Evolutionary conservation across 2,329 filamentous ascomycete species (phyloP).

Genomic region (Pezicula radicicola): DNA sequence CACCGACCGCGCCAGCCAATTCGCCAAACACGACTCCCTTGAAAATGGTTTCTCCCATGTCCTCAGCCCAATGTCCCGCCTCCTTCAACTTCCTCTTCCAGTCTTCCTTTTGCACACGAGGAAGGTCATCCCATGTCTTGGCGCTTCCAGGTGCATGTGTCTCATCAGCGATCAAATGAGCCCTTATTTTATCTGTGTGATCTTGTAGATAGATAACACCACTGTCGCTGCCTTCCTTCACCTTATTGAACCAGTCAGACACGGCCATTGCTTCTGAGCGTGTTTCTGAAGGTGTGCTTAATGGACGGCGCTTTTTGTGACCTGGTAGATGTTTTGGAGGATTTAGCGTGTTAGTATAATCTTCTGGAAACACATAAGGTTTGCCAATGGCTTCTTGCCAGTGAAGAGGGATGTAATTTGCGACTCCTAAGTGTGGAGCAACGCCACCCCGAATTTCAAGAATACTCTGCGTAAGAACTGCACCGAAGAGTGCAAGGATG

Average conservation of each 20-base stretch:
- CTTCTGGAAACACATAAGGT: conserved; percentile 16
- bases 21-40: conserved; percentile 31
- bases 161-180: conserved; percentile 20
- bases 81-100: conserved; percentile 28
- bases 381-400: conserved; percentile 22
- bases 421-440: conserved; percentile 18
- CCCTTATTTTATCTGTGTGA: conserved; percentile 11
- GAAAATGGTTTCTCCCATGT: conserved; percentile 24
- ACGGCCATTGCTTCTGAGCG: background rate
- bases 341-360: conserved; percentile 3
- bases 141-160: conserved; percentile 16
- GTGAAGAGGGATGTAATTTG: conserved; percentile 17
- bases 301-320: conserved; percentile 1
- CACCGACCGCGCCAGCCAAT: conserved; percentile 24
- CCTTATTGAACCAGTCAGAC: background rate
- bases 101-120: conserved; percentile 18
- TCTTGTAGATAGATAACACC: conserved; percentile 10
- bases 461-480: conserved; percentile 24
- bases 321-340: background rate
- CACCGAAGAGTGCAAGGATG: conserved; percentile 17
- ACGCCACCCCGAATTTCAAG: conserved; percentile 26
- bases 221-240: conserved; percentile 7
- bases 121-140: conserved; percentile 27
- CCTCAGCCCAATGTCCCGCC: conserved; percentile 30
- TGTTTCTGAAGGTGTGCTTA: background rate